Conservation (phyloP, 2,329 filamentous ascomycete species). For the Dothistroma septosporum region DNA sequence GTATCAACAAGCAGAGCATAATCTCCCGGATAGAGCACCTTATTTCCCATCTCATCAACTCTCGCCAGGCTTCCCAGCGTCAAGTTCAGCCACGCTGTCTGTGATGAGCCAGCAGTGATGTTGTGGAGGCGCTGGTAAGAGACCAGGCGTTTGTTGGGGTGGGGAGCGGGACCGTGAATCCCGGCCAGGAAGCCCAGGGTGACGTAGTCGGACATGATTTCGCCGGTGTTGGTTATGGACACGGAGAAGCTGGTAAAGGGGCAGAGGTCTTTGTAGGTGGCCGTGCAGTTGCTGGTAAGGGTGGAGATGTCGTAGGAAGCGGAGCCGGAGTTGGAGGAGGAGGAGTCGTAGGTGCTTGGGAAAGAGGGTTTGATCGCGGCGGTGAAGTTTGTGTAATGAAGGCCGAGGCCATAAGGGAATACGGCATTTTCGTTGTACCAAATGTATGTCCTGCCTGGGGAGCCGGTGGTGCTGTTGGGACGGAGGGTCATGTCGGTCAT, state of each 20-base stretch:
- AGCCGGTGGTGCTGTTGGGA: constrained; percentile 38
- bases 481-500: constrained; percentile 56
- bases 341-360: constrained; percentile 13
- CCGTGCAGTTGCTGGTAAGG: constrained; percentile 37
- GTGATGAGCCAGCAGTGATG: constrained; percentile 23
- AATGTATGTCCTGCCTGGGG: constrained; percentile 55
- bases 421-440: constrained; percentile 54
- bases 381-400: constrained; percentile 57
- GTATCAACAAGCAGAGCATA: constrained; percentile 49
- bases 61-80: constrained; percentile 50
- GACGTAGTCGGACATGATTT: constrained; percentile 50
- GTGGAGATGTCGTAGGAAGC: constrained; percentile 36
- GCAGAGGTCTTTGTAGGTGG: constrained; percentile 41
- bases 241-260: constrained; percentile 43
- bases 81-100: constrained; percentile 39
- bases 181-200: constrained; percentile 50
- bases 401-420: constrained; percentile 52
- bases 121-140: constrained; percentile 46
- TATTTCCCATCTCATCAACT: constrained; percentile 49
- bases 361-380: constrained; percentile 19
- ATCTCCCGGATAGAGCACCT: constrained; percentile 51
- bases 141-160: constrained; percentile 52
- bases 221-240: constrained; percentile 48
- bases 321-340: constrained; percentile 5
- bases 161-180: constrained; percentile 48